Conservation (phyloP, 176 grass and related monocot species). For the Musa beccarii region DNA sequence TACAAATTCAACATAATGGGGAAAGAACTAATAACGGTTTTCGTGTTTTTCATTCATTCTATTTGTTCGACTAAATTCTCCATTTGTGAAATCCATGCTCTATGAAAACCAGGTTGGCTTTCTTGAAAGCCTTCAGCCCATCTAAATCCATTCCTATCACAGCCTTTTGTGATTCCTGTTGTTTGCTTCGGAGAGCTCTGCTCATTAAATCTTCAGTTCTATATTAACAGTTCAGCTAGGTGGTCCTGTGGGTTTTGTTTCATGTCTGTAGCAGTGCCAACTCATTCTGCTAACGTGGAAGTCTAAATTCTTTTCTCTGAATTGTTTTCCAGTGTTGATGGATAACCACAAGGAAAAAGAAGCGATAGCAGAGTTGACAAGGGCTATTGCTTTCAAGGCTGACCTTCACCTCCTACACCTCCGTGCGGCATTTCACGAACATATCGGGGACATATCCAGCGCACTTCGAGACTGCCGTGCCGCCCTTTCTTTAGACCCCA, state of each 20-base stretch:
- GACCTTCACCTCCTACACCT: constrained; percentile 94
- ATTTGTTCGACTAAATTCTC: no score
- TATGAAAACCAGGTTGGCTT: no score
- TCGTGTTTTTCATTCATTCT: no score
- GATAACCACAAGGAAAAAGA: constrained; percentile 98
- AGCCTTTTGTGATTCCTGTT: no score
- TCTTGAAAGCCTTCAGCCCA: no score
- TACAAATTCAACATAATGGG: no score
- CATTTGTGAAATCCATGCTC: no score
- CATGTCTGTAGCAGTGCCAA: not conserved
- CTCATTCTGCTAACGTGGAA: not conserved
- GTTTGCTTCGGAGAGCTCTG: no score
- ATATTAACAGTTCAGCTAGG: not conserved
- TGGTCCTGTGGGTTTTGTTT: constrained; percentile 12
- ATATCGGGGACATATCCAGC: constrained; percentile 53
- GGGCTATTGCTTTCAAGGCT: constrained; percentile 82
- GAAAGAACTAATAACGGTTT: no score
- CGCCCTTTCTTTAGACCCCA: constrained; percentile 86
- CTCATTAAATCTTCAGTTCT: not conserved
- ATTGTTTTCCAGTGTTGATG: constrained; percentile 69
- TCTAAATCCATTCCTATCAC: no score
- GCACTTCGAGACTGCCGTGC: constrained; percentile 83
- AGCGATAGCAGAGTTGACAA: constrained; percentile 75
- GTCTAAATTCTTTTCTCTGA: not conserved
- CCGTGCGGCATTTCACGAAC: constrained; percentile 90